Percentiles rank a stretch among this genome's conserved stretches.
These are phyloP conservation scores for Echinochloa phyllopogon DNA, from an alignment of 176 grass and related monocot genomes.

Conservation along the genomic window DNA sequence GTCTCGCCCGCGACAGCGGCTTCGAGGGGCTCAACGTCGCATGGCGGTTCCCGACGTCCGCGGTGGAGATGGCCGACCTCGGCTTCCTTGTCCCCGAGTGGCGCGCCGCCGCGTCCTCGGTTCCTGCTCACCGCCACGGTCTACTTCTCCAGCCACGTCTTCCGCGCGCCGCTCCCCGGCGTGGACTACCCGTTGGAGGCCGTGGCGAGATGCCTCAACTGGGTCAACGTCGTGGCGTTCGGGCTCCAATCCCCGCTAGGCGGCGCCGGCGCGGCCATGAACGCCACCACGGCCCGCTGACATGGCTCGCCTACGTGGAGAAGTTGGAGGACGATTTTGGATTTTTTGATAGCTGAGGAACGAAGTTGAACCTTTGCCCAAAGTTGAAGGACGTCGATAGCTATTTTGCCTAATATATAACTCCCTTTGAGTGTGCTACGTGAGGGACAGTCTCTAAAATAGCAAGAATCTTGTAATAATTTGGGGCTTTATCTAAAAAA, in stretches of 20 bases:
- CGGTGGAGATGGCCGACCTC: conserved; percentile 63
- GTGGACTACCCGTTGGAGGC: conserved; percentile 66
- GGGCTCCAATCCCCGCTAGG: conserved; percentile 43
- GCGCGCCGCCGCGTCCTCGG: conserved; percentile 46
- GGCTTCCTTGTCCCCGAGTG: conserved; percentile 56
- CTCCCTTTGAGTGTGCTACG: too few species aligned
- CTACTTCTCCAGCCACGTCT: conserved; percentile 90
- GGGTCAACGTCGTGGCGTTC: conserved; percentile 70
- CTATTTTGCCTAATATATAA: too few species aligned
- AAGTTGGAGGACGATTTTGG: too few species aligned
- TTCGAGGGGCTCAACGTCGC: conserved; percentile 83
- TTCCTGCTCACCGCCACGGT: conserved; percentile 73
- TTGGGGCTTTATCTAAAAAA: too few species aligned
- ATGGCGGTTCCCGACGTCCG: conserved; percentile 56
- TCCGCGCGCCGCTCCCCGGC: conserved; percentile 28
- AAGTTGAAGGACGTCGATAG: too few species aligned
- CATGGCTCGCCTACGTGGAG: too few species aligned
- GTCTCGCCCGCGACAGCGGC: conserved; percentile 44
- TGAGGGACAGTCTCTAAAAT: too few species aligned
- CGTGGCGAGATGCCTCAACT: conserved; percentile 62
- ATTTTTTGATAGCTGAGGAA: too few species aligned
- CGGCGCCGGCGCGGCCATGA: conserved; percentile 17
- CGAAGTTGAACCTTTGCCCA: too few species aligned
- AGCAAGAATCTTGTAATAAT: too few species aligned
- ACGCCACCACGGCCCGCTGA: too few species aligned